Base-by-base conservation (phyloP, 2,329 filamentous ascomycete genomes). In the Fusarium longipes region DNA sequence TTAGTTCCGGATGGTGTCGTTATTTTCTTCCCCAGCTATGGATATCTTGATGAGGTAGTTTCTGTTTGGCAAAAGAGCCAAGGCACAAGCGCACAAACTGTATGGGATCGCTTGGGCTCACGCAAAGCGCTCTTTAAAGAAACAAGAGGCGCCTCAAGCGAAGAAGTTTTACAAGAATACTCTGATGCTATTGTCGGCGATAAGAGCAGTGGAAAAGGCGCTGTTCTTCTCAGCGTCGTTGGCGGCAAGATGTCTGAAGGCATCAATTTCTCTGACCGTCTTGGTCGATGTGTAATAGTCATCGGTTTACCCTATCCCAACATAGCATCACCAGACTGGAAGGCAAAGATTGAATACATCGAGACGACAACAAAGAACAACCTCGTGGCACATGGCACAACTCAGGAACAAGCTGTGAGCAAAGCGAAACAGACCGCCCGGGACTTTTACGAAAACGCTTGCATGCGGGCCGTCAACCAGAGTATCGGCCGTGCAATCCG, bases 391-490 rank as follows among this genome's bases (percentile, higher is more conserved):
- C 63, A 70, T 27, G 67, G 66, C 3, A 36, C 70, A 8, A 10
- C 57, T n/a, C 66, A 72, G n/a, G 73, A 71, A 11, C 68, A 74
- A 35, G 78, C 76, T 3, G 53, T 59, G 5, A 53, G 64, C 2
- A 65, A 51, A 36, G 82, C 81, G 0, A 89, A 87, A 70, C 83
- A 86, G 68, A 81, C 89, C 6, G 89, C 91, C 3, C 82, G 90
- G 51, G 92, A 95, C 63, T 97, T 93, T 74, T 97, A 96, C 75
- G 93, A 97, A 77, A 98, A 98, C 75, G 88, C 93, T 0, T 97
- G 94, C 77, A 97, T 99, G 94, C 86, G 96, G 36, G 93, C 94
- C 6, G 96, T 99, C 6, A 99, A 99, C 77, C 96, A 99, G 81
- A 96, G 93, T 75, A 94, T 99, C 70, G 96, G 96, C 1, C 84